Base-by-base conservation (phyloP, 108 stramenopile genomes). In the Skeletonema marinoi region DNA sequence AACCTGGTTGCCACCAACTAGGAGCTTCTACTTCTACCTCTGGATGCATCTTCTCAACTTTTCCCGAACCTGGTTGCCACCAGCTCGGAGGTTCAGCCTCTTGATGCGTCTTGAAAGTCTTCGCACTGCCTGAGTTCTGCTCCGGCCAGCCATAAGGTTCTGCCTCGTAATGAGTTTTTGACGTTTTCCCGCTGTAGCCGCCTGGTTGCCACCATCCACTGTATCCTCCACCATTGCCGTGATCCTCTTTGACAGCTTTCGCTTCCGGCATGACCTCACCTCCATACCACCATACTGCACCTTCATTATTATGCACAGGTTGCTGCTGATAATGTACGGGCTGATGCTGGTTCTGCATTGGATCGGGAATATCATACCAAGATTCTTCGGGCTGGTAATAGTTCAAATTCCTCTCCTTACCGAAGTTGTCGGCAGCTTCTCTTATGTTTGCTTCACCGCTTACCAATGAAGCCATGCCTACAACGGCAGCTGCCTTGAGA, bases 281-380 rank as follows among this genome's bases (percentile, higher is more conserved):
- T 21, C 54, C 54, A 19, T 56, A 1, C 48, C 48, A 50, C 16
- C 44, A 44, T 5, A 14, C 2, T 44, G 3, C 44, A 2, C 44
- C 44, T 44, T 5, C 44, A 44, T 44, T 9, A 44, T 44, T 13
- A 9, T 44, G 8, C 44, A 44, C 6, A 44, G 44, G 44, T 7
- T 2, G 50, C 50, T 50, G 17, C 17, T 50, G 4, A 50, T 50
- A 50, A 19, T n/a, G 50, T 4, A 19, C 17, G 5, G 50, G 50
- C 3, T 50, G 50, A 4, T 50, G 8, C 14, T 14, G 13, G 14
- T 9, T 50, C n/a, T 19, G 16, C 17, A 19, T 19, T 50, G 21
- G 54, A 56, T 56, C 54, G 9, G 54, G 25, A 56, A 56, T 56
- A n/a, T 56, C 21, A 56, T 56, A 56, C 54, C 54, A 56, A 56